Evolutionary conservation across 2,329 filamentous ascomycete genomes (phyloP).

Genomic region (Didymella keratinophila): DNA sequence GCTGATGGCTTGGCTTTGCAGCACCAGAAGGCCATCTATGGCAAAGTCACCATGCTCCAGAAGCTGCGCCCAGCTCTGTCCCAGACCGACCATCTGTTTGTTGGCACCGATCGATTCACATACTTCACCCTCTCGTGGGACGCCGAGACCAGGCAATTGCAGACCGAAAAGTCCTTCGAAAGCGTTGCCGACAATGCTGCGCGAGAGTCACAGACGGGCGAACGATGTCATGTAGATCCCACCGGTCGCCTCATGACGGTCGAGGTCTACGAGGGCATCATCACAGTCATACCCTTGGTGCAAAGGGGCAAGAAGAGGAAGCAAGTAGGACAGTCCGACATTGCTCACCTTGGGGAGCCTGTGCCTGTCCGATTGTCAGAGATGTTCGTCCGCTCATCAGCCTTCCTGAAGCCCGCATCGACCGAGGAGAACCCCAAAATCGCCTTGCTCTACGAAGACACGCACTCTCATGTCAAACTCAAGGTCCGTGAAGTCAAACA

Average conservation of each 20-base stretch:
- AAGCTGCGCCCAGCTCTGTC: constrained; percentile 78
- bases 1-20: constrained; percentile 67
- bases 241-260: constrained; percentile 72
- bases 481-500: constrained; percentile 64
- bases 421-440: constrained; percentile 64
- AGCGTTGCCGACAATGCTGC: constrained; percentile 68
- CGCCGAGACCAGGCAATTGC: constrained; percentile 59
- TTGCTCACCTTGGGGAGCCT: constrained; percentile 68
- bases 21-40: constrained; percentile 78
- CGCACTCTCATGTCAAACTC: constrained; percentile 62
- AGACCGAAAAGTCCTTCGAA: constrained; percentile 65
- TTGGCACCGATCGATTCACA: constrained; percentile 87
- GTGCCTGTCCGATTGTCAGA: constrained; percentile 70
- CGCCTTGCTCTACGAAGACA: constrained; percentile 71
- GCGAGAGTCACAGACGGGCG: constrained; percentile 80
- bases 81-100: constrained; percentile 82
- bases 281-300: constrained; percentile 69
- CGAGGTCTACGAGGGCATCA: constrained; percentile 73
- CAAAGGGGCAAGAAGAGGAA: constrained; percentile 61
- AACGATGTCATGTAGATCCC: constrained; percentile 85
- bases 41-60: constrained; percentile 85
- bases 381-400: constrained; percentile 70
- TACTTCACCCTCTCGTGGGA: constrained; percentile 95
- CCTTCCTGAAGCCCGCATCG: constrained; percentile 67
- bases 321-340: constrained; percentile 53